Evolutionary conservation across 345 rosid genomes (phyloP).

Genomic region (Melastoma malabathricum): DNA sequence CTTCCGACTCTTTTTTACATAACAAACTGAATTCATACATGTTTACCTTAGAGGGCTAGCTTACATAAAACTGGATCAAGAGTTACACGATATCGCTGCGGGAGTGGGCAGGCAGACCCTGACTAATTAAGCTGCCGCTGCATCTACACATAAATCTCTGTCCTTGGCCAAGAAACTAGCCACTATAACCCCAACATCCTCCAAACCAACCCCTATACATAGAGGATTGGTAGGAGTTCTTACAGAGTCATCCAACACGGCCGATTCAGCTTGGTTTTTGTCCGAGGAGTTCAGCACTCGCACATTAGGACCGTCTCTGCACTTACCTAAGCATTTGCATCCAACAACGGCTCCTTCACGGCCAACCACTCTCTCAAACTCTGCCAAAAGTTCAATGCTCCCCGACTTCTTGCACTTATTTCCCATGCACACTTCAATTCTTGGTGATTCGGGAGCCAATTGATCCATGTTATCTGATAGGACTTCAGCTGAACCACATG

Average conservation of each 20-base stretch:
- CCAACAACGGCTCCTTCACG: conserved; percentile 35
- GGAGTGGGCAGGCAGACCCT: too few relatives aligned
- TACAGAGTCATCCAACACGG: conserved; percentile 13
- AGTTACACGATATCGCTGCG: too few relatives aligned
- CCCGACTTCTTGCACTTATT: conserved; percentile 60
- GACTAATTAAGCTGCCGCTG: background rate
- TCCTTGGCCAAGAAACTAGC: conserved; percentile 25
- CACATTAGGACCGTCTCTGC: conserved; percentile 62
- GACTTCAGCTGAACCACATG: too few relatives aligned
- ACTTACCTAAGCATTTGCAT: conserved; percentile 75
- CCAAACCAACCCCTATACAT: conserved; percentile 51
- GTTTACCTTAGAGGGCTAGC: too few relatives aligned
- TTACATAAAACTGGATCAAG: too few relatives aligned
- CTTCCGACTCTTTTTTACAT: too few relatives aligned
- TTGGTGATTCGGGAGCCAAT: conserved; percentile 10
- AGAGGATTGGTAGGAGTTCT: conserved; percentile 31
- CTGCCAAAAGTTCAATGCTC: conserved; percentile 36
- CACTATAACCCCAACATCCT: conserved; percentile 44
- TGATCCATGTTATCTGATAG: too few relatives aligned
- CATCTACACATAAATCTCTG: conserved; percentile 8
- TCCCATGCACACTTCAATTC: conserved; percentile 71
- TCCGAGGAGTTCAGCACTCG: conserved; percentile 18
- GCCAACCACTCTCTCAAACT: conserved; percentile 38
- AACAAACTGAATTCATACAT: too few relatives aligned
- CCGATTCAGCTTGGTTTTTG: background rate